These are phyloP conservation scores for Saturnispora quitensis DNA, from an alignment of 805 yeast genomes.

Conservation along the genomic window DNA sequence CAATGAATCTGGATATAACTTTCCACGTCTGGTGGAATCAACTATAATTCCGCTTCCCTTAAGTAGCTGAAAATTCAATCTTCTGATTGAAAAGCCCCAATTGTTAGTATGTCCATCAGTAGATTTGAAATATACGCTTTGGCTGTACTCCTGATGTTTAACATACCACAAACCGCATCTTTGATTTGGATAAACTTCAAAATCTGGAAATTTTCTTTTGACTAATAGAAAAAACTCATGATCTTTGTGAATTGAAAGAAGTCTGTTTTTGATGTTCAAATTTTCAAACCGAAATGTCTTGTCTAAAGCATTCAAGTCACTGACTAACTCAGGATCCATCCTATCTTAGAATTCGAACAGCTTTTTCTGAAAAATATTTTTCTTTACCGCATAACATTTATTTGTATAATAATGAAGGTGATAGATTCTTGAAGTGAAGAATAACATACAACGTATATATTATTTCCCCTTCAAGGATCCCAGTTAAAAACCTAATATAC, in stretches of 20 bases:
- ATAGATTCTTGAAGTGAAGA: too few species aligned
- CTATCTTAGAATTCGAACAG: not conserved
- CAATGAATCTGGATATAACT: slow-evolving; percentile 75
- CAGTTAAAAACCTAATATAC: too few species aligned
- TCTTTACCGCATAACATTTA: not conserved
- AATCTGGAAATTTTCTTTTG: slow-evolving; percentile 15
- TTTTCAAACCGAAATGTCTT: slow-evolving; percentile 10
- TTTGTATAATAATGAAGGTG: not conserved
- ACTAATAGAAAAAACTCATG: slow-evolving; percentile 40
- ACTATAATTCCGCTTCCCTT: slow-evolving; percentile 44
- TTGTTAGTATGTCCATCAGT: slow-evolving; percentile 84
- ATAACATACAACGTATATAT: too few species aligned
- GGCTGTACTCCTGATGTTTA: slow-evolving; percentile 31
- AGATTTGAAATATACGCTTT: slow-evolving; percentile 68
- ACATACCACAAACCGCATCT: slow-evolving; percentile 87
- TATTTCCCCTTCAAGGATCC: too few species aligned
- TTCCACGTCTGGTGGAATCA: slow-evolving; percentile 83
- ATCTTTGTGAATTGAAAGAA: slow-evolving; percentile 67
- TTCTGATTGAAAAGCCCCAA: slow-evolving; percentile 68
- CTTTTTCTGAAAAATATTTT: not conserved
- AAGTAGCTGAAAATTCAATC: slow-evolving; percentile 67
- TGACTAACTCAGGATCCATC: slow-evolving; percentile 15
- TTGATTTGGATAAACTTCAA: slow-evolving; percentile 61
- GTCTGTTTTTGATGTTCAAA: slow-evolving; percentile 31
- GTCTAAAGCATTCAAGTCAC: slow-evolving; percentile 10